Evolutionary conservation across 495 filamentous ascomycete species (phyloP), one percentile per base, ranked within the genome.

Genomic region (Podospora pseudopauciseta): DNA sequence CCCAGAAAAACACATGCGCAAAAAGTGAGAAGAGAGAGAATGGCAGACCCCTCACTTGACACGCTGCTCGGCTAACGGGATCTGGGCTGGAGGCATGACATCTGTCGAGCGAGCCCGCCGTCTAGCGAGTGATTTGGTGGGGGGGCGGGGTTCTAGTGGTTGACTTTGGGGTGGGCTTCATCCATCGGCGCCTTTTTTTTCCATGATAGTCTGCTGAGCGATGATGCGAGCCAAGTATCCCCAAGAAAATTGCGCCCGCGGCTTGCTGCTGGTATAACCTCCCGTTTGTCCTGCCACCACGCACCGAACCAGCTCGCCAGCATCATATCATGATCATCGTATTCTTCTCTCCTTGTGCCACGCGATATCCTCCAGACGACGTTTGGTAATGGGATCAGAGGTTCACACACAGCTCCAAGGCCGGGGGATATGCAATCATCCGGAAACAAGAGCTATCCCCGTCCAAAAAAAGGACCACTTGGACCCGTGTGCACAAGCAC

Each of bases 111-210:
- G 59, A 63, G 64, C 69, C 39, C 65, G 49, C 57, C 57, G 65
- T 65, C 60, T 20, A 64, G 67, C 26, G 59, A 55, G 55, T 58
- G 67, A 59, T 32, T 54, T 68, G 67, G 75, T 76, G 75, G 74
- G 75, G 74, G 76, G 59, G 75, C 74, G 71, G 74, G 72, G 71
- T 72, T 53, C 63, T 53, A 63, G 59, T 53, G 58, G 65, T 60
- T 68, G 56, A 34, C 15, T 27, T 64, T 65, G 66, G 65, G 23
- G 55, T n/a, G 67, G 23, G 55, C 55, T 58, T 58, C 3, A 58
- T 9, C 71, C 39, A 59, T 60, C 28, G 53, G 54, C 63, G 27
- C 60, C 11, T 54, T 13, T 18, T 54, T 13, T 64, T 53, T 30
- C 32, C 56, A 39, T 54, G 32, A 39, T 49, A 11, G 39, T 49